phyloP scores from a whole-genome alignment of 345 rosid genomes.

The Balakata baccata region DNA sequence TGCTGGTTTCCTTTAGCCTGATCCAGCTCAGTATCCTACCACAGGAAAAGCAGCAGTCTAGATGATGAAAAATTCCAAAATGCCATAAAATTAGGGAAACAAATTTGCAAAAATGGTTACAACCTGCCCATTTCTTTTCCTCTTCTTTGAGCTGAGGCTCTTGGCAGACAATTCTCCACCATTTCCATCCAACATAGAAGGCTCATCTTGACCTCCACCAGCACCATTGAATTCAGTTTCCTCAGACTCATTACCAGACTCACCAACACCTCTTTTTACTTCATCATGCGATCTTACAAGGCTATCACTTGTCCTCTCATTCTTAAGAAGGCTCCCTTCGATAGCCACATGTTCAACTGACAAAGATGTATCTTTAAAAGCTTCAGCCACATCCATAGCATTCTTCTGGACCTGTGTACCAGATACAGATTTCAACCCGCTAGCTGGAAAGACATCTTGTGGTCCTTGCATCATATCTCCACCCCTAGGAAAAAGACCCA shows the following conservation, averaged over 20 bases:
- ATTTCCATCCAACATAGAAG: slow-evolving; percentile 40
- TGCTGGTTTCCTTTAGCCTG: slow-evolving; percentile 47
- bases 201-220: slow-evolving; percentile 57
- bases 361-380: slow-evolving; percentile 48
- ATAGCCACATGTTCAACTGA: slow-evolving; percentile 36
- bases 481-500: slow-evolving; percentile 50
- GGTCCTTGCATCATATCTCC: slow-evolving; percentile 57
- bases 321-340: slow-evolving; percentile 44
- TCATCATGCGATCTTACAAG: slow-evolving; percentile 50
- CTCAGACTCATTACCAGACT: slow-evolving; percentile 72
- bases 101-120: slow-evolving; percentile 13
- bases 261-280: slow-evolving; percentile 53
- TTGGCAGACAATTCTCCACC: slow-evolving; percentile 51
- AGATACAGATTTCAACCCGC: slow-evolving; percentile 35
- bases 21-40: slow-evolving; percentile 50
- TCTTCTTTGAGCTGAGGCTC: slow-evolving; percentile 55
- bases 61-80: not conserved
- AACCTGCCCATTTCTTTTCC: slow-evolving; percentile 75
- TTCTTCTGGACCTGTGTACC: slow-evolving; percentile 43
- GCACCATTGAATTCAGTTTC: slow-evolving; percentile 77
- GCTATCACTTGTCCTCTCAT: slow-evolving; percentile 42
- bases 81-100: not conserved
- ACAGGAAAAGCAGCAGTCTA: slow-evolving; percentile 13
- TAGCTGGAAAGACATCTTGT: slow-evolving; percentile 34
- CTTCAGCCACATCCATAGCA: slow-evolving; percentile 44